Evolutionary conservation across 495 filamentous ascomycete species (phyloP).

Genomic region (Saxophila tyrrhenica): DNA sequence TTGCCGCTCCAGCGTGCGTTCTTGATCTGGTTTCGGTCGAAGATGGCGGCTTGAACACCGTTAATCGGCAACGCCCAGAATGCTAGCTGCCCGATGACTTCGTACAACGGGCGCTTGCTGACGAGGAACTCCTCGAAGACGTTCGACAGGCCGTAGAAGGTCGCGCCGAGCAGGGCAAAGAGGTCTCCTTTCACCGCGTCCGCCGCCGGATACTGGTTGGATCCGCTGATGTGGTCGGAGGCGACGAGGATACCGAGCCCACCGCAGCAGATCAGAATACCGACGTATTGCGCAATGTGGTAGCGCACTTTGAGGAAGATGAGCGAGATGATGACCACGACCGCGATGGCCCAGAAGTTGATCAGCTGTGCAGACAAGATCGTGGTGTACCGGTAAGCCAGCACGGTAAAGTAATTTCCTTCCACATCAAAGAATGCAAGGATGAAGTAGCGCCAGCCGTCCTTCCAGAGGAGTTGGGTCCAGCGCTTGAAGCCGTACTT

Average conservation of each 20-base stretch:
- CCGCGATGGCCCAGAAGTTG: slow-evolving; percentile 97
- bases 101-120: slow-evolving; percentile 73
- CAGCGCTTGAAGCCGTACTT: slow-evolving; percentile 66
- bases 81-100: slow-evolving; percentile 83
- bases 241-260: slow-evolving; percentile 84
- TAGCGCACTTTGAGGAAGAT: slow-evolving; percentile 77
- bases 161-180: slow-evolving; percentile 78
- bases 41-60: slow-evolving; percentile 78
- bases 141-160: slow-evolving; percentile 85
- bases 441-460: slow-evolving; percentile 92
- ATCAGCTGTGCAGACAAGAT: slow-evolving; percentile 86
- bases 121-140: slow-evolving; percentile 89
- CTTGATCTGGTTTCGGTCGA: slow-evolving; percentile 65
- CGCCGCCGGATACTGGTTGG: slow-evolving; percentile 48
- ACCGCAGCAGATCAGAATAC: slow-evolving; percentile 82
- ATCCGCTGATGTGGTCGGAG: slow-evolving; percentile 71
- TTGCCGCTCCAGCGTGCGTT: slow-evolving; percentile 54
- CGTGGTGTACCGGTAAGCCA: slow-evolving; percentile 87
- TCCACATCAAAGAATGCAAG: slow-evolving; percentile 87
- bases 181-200: slow-evolving; percentile 85
- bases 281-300: slow-evolving; percentile 66
- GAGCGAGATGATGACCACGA: slow-evolving; percentile 80
- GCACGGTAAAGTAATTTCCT: slow-evolving; percentile 94
- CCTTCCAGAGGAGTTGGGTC: slow-evolving; percentile 45
- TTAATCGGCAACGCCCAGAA: slow-evolving; percentile 88